Conservation (phyloP, 106 monocot species). For the Apostasia shenzhenica region DNA sequence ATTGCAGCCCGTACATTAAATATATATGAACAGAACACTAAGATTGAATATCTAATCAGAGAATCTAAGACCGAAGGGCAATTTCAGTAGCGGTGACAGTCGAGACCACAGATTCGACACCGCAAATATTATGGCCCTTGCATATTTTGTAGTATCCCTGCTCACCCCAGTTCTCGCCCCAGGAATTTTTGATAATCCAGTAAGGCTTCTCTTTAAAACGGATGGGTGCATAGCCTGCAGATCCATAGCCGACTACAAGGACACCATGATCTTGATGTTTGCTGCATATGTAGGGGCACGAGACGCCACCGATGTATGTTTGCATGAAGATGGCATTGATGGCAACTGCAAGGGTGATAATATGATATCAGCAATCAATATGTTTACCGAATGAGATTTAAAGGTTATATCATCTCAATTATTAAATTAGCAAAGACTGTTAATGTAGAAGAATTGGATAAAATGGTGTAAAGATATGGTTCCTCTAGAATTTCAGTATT, state of each 20-base stretch:
- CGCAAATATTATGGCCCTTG: conserved; percentile 79
- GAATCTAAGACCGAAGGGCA: too few species aligned
- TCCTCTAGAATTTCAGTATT: too few species aligned
- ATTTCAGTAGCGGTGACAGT: conserved; percentile 38
- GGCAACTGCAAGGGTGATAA: conserved; percentile 46
- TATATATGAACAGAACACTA: too few species aligned
- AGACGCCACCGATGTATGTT: conserved; percentile 81
- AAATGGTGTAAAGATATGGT: too few species aligned
- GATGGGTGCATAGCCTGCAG: conserved; percentile 71
- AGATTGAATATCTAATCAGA: too few species aligned
- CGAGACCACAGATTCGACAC: conserved; percentile 93
- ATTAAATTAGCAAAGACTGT: too few species aligned
- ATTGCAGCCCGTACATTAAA: too few species aligned
- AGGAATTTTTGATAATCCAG: conserved; percentile 98
- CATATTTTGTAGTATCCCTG: conserved; percentile 89
- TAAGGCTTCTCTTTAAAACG: conserved; percentile 83
- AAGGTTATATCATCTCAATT: too few species aligned
- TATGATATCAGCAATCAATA: too few species aligned
- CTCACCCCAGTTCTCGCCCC: conserved; percentile 95
- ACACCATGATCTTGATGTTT: conserved; percentile 76
- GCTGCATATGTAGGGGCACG: conserved; percentile 85
- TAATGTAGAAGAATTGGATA: too few species aligned
- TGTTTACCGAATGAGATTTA: too few species aligned
- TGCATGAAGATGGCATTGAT: conserved; percentile 91
- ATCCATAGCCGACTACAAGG: conserved; percentile 82